Conservation (phyloP, 2,329 filamentous ascomycete genomes). For the Beauveria sp. region DNA sequence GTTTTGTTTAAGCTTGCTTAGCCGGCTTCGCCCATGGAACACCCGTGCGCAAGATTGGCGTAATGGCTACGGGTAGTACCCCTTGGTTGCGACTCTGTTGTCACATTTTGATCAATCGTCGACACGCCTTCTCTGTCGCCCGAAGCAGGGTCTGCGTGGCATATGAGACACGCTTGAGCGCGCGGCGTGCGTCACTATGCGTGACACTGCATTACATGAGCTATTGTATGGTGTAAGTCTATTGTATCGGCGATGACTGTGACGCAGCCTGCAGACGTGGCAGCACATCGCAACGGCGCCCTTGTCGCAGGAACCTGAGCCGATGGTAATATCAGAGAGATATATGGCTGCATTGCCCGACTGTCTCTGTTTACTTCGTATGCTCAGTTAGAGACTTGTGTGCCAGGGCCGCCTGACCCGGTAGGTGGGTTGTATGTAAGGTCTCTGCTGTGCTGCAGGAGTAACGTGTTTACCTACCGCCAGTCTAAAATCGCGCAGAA, state of each 20-base stretch:
- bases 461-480: not conserved
- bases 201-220: not conserved
- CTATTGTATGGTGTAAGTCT: not conserved
- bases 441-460: not conserved
- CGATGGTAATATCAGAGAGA: not conserved
- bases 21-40: not conserved
- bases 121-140: not conserved
- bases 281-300: not conserved
- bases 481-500: conserved; percentile 1
- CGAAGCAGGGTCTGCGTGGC: not conserved
- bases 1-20: conserved; percentile 8
- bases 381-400: not conserved
- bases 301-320: not conserved
- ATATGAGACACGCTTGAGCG: conserved; percentile 1
- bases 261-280: not conserved
- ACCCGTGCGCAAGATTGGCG: not conserved
- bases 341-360: not conserved
- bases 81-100: not conserved
- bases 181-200: conserved; percentile 6
- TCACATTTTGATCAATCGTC: not conserved
- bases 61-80: not conserved
- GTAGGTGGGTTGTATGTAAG: not conserved
- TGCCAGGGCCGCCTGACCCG: not conserved
- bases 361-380: not conserved
- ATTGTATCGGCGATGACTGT: not conserved